Evolutionary conservation across 1,284 basidiomycete species (phyloP).

Genomic region (Cronartium ribicola): DNA sequence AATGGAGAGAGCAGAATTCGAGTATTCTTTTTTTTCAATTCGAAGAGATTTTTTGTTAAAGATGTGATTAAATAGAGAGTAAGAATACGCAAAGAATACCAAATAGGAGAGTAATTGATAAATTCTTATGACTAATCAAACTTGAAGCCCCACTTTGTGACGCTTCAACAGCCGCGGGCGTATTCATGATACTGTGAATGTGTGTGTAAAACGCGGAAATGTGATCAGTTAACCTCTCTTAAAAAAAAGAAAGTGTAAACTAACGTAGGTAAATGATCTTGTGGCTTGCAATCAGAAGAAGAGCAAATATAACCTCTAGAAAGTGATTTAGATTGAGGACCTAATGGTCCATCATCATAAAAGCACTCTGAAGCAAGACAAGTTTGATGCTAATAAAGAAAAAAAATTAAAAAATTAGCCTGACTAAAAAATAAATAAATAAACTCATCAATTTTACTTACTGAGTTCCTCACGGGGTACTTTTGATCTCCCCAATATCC

Average conservation of each 20-base stretch:
- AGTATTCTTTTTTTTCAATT: too few relatives aligned
- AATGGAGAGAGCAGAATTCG: too few relatives aligned
- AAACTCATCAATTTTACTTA: constrained; percentile 9
- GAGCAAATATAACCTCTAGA: constrained; percentile 23
- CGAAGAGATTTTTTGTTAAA: too few relatives aligned
- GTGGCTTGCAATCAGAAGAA: constrained; percentile 21
- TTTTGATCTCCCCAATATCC: constrained; percentile 36
- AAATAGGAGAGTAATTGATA: too few relatives aligned
- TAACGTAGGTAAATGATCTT: constrained; percentile 18
- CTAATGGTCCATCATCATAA: constrained; percentile 22
- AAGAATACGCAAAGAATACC: too few relatives aligned
- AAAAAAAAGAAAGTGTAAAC: not conserved
- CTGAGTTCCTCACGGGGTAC: constrained; percentile 8
- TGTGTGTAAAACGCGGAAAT: not conserved
- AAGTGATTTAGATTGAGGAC: constrained; percentile 29
- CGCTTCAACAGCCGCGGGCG: too few relatives aligned
- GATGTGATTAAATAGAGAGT: too few relatives aligned
- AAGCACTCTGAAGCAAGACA: constrained; percentile 28
- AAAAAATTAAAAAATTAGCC: not conserved
- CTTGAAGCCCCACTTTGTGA: too few relatives aligned
- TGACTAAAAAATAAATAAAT: too few relatives aligned
- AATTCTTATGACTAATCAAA: too few relatives aligned
- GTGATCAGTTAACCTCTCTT: not conserved
- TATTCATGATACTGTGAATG: too few relatives aligned
- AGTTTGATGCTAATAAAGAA: constrained; percentile 16